Percentiles rank a stretch among this genome's conserved stretches.
Evolutionary conservation across 108 stramenopile genomes (phyloP).

Genomic region (Pseudonitzschia pungens): DNA sequence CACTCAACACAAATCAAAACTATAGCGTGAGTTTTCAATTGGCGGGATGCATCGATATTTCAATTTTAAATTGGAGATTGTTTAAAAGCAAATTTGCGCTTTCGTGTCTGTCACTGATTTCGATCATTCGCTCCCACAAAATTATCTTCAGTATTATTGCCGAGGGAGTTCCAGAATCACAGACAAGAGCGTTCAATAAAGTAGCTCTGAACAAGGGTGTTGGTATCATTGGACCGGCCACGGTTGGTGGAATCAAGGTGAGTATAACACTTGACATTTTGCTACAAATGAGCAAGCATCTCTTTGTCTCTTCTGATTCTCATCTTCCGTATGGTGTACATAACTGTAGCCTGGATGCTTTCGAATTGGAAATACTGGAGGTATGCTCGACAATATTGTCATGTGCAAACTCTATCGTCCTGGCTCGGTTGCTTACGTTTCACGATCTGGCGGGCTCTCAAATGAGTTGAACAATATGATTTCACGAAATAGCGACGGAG

Average conservation of each 20-base stretch:
- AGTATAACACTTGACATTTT: neutral
- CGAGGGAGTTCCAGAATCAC: slow-evolving; percentile 91
- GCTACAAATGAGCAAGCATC: neutral
- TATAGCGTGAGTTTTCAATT: slow-evolving; percentile 46
- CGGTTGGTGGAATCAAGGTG: slow-evolving; percentile 87
- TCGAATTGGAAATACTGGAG: slow-evolving; percentile 92
- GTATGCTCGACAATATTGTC: slow-evolving; percentile 94
- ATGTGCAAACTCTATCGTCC: slow-evolving; percentile 85
- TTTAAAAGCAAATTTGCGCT: no score
- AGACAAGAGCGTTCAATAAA: slow-evolving; percentile 76
- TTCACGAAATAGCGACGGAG: slow-evolving; percentile 80
- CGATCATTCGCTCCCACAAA: neutral
- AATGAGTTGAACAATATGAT: slow-evolving; percentile 94
- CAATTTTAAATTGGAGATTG: neutral
- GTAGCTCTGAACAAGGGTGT: slow-evolving; percentile 74
- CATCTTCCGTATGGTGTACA: neutral
- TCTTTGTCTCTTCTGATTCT: neutral
- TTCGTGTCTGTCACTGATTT: neutral
- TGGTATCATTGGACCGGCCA: slow-evolving; percentile 89
- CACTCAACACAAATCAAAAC: slow-evolving; percentile 78
- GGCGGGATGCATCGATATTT: neutral
- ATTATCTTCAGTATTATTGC: slow-evolving; percentile 70
- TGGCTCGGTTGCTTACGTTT: slow-evolving; percentile 89
- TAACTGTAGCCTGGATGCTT: slow-evolving; percentile 81
- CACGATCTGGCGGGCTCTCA: slow-evolving; percentile 88